Conservation (phyloP, 192 early-diverging fungal species). For the Umbelopsis vinacea region DNA sequence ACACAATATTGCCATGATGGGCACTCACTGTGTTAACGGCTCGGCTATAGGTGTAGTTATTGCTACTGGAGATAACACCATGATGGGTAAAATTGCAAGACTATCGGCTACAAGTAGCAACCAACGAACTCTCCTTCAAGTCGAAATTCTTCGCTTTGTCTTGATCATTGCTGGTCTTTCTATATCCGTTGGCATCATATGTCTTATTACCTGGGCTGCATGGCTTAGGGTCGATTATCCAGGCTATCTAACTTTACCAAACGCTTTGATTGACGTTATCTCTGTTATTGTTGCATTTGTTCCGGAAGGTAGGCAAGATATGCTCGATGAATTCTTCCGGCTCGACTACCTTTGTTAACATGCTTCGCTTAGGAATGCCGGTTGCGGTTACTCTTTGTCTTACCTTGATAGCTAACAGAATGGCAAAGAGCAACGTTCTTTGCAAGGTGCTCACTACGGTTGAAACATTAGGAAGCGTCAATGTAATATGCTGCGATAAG, state of each 20-base stretch:
- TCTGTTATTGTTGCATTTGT: conserved; percentile 76
- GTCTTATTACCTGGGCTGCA: conserved; percentile 47
- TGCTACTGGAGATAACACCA: conserved; percentile 72
- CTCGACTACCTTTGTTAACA: conserved; percentile 48
- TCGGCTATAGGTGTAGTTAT: conserved; percentile 75
- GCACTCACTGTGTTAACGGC: conserved; percentile 71
- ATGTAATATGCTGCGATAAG: conserved; percentile 82
- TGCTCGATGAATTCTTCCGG: conserved; percentile 37
- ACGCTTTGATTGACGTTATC: conserved; percentile 55
- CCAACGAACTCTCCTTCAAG: conserved; percentile 59
- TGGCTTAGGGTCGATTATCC: conserved; percentile 64
- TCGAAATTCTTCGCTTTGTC: conserved; percentile 69
- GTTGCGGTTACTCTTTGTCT: conserved; percentile 77
- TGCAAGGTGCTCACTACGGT: conserved; percentile 85
- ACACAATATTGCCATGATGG: conserved; percentile 83
- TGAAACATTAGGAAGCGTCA: conserved; percentile 86
- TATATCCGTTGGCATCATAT: conserved; percentile 52
- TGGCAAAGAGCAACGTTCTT: conserved; percentile 72
- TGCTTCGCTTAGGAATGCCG: conserved; percentile 56
- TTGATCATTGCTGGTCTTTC: conserved; percentile 64
- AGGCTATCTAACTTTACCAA: conserved; percentile 52
- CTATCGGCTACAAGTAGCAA: conserved; percentile 51
- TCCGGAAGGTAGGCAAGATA: conserved; percentile 59
- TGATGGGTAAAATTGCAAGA: conserved; percentile 77
- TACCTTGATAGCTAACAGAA: conserved; percentile 75